A percentile compares a stretch with the other conserved stretches of the same genome.
These are phyloP conservation scores for Xylaria flabelliformis DNA, from an alignment of 495 filamentous ascomycete species.

Conservation along the genomic window DNA sequence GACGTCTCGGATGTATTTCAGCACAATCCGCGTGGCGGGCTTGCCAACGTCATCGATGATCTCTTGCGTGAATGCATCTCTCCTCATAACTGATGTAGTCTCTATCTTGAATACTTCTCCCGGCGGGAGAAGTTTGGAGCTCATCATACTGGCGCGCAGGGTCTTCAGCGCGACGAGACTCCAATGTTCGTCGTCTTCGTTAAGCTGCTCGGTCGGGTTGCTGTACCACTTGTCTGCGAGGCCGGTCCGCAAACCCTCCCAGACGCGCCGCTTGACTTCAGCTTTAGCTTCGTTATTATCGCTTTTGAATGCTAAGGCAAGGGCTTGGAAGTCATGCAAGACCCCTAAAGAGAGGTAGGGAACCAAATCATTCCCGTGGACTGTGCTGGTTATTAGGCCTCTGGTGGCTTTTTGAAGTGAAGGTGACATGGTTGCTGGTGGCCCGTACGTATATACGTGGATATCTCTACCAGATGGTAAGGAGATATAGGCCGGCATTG, in stretches of 20 bases:
- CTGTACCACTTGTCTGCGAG: slow-evolving; percentile 55
- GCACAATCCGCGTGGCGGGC: slow-evolving; percentile 68
- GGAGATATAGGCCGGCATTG: slow-evolving; percentile 46
- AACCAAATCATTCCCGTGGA: slow-evolving; percentile 76
- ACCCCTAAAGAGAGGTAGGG: slow-evolving; percentile 76
- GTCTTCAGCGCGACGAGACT: slow-evolving; percentile 71
- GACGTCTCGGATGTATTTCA: slow-evolving; percentile 70
- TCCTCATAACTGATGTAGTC: slow-evolving; percentile 63
- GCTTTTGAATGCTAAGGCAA: slow-evolving; percentile 73
- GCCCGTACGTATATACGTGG: slow-evolving; percentile 81
- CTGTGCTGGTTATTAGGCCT: slow-evolving; percentile 76
- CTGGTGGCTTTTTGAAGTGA: slow-evolving; percentile 73
- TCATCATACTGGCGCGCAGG: slow-evolving; percentile 71
- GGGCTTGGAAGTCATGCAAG: slow-evolving; percentile 75
- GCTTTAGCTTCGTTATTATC: slow-evolving; percentile 69
- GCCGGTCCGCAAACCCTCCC: slow-evolving; percentile 62
- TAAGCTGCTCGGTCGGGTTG: slow-evolving; percentile 29
- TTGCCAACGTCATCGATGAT: slow-evolving; percentile 59
- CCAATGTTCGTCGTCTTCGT: slow-evolving; percentile 70
- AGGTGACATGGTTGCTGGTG: slow-evolving; percentile 74
- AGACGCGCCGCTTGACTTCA: slow-evolving; percentile 70
- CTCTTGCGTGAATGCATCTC: slow-evolving; percentile 58
- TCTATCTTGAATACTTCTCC: slow-evolving; percentile 79
- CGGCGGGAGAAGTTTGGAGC: slow-evolving; percentile 73
- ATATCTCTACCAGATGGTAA: slow-evolving; percentile 72